These are phyloP conservation scores for Tritrichomonas musculus DNA, from an alignment of 208 protist species.

Conservation along the genomic window DNA sequence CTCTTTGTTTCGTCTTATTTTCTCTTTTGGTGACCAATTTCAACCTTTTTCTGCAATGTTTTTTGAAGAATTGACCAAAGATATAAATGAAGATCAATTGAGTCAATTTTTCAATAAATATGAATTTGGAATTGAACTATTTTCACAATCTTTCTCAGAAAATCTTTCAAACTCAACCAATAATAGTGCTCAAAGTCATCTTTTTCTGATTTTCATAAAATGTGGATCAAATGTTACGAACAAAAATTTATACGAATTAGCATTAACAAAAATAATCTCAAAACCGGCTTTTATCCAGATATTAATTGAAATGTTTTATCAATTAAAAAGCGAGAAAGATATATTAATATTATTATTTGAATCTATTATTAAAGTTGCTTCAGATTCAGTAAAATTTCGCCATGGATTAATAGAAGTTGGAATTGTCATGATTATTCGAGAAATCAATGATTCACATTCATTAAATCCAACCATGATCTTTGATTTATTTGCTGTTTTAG, in stretches of 20 bases:
- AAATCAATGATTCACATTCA: neutral
- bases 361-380: neutral
- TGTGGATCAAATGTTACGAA: neutral
- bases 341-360: neutral
- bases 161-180: too few relatives aligned
- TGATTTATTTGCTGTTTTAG: neutral
- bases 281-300: neutral
- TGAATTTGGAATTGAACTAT: neutral
- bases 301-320: neutral
- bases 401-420: neutral
- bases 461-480: neutral
- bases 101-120: neutral
- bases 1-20: neutral
- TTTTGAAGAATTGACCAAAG: neutral
- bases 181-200: too few relatives aligned
- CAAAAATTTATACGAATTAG: neutral
- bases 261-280: neutral
- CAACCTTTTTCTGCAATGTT: neutral
- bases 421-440: neutral
- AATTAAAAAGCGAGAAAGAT: neutral
- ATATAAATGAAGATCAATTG: neutral
- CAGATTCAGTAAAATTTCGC: neutral
- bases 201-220: neutral
- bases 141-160: neutral
- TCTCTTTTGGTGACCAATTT: neutral